Conservation (phyloP, 2,329 filamentous ascomycete species). For the Apiospora aurea region DNA sequence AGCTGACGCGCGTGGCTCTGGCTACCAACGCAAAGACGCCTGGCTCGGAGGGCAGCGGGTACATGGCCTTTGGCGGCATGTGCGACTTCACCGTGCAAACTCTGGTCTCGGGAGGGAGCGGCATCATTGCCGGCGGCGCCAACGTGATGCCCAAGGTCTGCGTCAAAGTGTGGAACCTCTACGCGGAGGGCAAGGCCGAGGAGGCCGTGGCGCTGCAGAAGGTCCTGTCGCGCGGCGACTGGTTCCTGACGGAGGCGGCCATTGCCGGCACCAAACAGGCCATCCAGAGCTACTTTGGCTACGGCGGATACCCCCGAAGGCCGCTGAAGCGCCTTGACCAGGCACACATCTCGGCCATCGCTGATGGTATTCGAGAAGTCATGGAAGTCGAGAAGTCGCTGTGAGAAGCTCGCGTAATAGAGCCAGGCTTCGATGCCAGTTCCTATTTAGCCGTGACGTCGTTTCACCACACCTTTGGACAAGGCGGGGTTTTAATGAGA, state of each 20-base stretch:
- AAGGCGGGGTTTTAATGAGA: background rate
- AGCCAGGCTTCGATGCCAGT: background rate
- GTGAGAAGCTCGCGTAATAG: background rate
- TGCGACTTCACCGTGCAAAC: slow-evolving; percentile 71
- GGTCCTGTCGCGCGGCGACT: slow-evolving; percentile 71
- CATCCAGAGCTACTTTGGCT: slow-evolving; percentile 67
- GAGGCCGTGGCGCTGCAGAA: slow-evolving; percentile 70
- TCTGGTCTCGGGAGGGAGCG: slow-evolving; percentile 67
- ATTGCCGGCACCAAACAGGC: slow-evolving; percentile 74
- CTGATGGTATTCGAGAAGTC: slow-evolving; percentile 41
- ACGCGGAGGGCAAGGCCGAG: slow-evolving; percentile 59
- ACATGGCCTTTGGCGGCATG: slow-evolving; percentile 88
- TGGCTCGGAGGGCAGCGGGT: slow-evolving; percentile 64
- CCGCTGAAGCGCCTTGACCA: slow-evolving; percentile 49
- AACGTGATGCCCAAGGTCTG: slow-evolving; percentile 74
- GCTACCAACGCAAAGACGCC: slow-evolving; percentile 76
- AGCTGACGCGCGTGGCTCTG: slow-evolving; percentile 51
- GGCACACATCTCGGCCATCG: slow-evolving; percentile 35
- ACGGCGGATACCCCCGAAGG: slow-evolving; percentile 66
- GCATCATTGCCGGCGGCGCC: slow-evolving; percentile 70
- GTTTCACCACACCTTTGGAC: background rate
- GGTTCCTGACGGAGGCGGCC: slow-evolving; percentile 63
- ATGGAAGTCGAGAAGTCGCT: slow-evolving; percentile 36
- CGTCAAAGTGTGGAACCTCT: slow-evolving; percentile 66
- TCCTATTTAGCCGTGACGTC: slow-evolving; percentile 14